Evolutionary conservation across 345 rosid genomes (phyloP).

Genomic region (Gossypium bickii): DNA sequence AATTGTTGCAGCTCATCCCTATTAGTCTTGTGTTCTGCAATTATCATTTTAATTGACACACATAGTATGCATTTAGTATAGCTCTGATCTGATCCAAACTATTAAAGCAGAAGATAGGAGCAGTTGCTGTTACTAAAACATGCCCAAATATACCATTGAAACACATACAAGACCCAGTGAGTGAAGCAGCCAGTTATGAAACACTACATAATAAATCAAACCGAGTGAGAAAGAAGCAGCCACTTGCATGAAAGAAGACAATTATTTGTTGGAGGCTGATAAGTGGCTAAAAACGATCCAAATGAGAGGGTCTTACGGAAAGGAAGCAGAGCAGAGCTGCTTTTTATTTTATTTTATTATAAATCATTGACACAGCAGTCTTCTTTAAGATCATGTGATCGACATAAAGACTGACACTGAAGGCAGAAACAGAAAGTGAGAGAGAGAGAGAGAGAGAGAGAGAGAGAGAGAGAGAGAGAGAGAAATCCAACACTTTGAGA

Average conservation of each 20-base stretch:
- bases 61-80: not conserved
- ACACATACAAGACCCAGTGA: not conserved
- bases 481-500: not conserved
- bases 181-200: not conserved
- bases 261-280: constrained; percentile 36
- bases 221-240: constrained; percentile 2
- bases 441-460: constrained; percentile 4
- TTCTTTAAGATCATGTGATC: constrained; percentile 28
- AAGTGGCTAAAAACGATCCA: constrained; percentile 30
- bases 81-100: not conserved
- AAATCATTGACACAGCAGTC: constrained; percentile 16
- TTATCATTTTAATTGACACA: not conserved
- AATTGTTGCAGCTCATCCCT: not conserved
- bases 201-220: not conserved
- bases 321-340: constrained; percentile 22
- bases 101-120: not conserved
- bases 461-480: constrained; percentile 1
- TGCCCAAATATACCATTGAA: not conserved
- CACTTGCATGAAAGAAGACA: constrained; percentile 35
- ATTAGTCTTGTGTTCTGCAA: not conserved
- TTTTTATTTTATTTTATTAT: not conserved
- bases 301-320: constrained; percentile 33
- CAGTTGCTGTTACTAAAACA: not conserved
- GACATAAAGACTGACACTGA: constrained; percentile 16
- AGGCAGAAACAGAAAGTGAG: not conserved